Conservation (phyloP, 352 stramenopile species). For the Pythium phragmiticola region DNA sequence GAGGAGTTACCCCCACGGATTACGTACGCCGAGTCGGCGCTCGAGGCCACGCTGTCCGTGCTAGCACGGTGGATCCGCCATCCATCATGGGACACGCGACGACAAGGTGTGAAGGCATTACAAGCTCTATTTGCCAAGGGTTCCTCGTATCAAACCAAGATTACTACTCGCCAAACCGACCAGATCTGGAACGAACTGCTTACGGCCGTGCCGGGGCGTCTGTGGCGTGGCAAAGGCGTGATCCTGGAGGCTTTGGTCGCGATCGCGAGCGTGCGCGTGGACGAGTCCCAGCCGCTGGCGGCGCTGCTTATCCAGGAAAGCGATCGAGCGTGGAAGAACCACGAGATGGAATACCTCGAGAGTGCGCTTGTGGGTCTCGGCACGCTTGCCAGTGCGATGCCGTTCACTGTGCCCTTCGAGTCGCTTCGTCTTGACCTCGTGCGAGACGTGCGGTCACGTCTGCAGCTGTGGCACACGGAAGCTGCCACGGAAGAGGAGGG, state of each 20-base stretch:
- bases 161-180: conserved; percentile 42
- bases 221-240: conserved; percentile 78
- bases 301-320: conserved; percentile 54
- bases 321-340: conserved; percentile 58
- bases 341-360: conserved; percentile 70
- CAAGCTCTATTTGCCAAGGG: conserved; percentile 47
- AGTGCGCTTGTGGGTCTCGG: conserved; percentile 57
- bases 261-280: conserved; percentile 30
- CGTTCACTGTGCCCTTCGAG: conserved; percentile 15
- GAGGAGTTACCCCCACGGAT: conserved; percentile 69
- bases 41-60: conserved; percentile 43
- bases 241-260: conserved; percentile 69
- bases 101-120: conserved; percentile 64
- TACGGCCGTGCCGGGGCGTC: conserved; percentile 52
- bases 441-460: conserved; percentile 30
- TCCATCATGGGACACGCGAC: conserved; percentile 73
- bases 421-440: conserved; percentile 41
- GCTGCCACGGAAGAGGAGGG: not conserved
- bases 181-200: conserved; percentile 56
- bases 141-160: conserved; percentile 42
- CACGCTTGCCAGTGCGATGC: conserved; percentile 40
- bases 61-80: conserved; percentile 54
- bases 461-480: conserved; percentile 29
- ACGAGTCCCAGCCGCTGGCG: conserved; percentile 35
- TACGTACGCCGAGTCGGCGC: conserved; percentile 44